Conservation (phyloP, 768 basidiomycete species). For the Russula vinacea region DNA sequence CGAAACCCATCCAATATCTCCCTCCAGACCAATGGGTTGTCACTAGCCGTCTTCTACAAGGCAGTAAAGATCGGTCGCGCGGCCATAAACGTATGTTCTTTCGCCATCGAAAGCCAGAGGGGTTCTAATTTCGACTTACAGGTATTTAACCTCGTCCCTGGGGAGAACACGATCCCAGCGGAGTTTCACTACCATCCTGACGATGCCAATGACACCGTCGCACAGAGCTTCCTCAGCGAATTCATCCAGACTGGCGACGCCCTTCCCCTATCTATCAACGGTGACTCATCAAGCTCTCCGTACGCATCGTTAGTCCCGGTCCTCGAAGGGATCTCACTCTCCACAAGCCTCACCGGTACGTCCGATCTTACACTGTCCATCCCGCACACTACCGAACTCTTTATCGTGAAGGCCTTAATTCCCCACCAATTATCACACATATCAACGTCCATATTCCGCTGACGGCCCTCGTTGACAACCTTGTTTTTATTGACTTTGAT, state of each 20-base stretch:
- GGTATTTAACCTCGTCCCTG: conserved; percentile 58
- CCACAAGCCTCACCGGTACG: conserved; percentile 49
- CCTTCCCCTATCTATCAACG: conserved; percentile 54
- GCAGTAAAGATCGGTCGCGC: conserved; percentile 57
- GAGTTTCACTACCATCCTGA: conserved; percentile 69
- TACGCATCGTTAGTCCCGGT: conserved; percentile 57
- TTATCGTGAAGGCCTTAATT: conserved; percentile 42
- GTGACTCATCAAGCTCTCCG: conserved; percentile 58
- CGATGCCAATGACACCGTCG: conserved; percentile 62
- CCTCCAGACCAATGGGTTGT: conserved; percentile 53
- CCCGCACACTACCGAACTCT: neutral
- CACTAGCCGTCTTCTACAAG: conserved; percentile 57
- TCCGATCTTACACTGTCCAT: neutral
- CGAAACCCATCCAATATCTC: conserved; percentile 69
- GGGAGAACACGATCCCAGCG: conserved; percentile 48
- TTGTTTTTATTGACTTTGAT: conserved; percentile 56
- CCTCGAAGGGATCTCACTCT: conserved; percentile 50
- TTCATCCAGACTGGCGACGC: conserved; percentile 54
- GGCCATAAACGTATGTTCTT: conserved; percentile 49
- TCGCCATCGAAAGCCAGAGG: neutral
- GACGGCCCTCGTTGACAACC: conserved; percentile 47
- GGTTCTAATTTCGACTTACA: conserved; percentile 31
- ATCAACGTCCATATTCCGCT: conserved; percentile 53
- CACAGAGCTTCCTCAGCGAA: conserved; percentile 57
- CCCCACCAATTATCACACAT: conserved; percentile 55